These are phyloP conservation scores for Lentinula novae-zelandiae DNA, from an alignment of 1,284 basidiomycete genomes.

Conservation along the genomic window DNA sequence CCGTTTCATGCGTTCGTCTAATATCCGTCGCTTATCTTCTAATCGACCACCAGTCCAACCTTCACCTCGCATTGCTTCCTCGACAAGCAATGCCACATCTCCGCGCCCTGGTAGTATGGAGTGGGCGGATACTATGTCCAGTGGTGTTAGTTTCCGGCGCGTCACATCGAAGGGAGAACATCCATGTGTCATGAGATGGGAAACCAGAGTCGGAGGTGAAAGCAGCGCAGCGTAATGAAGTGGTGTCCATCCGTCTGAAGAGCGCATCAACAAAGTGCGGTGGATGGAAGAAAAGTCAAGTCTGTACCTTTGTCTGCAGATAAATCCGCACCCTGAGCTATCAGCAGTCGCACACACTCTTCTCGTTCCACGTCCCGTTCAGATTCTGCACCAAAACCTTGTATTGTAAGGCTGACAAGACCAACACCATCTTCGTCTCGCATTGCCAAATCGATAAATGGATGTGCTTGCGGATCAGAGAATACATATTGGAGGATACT, in stretches of 20 bases:
- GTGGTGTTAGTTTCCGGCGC: conserved; percentile 71
- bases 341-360: conserved; percentile 80
- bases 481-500: conserved; percentile 67
- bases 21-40: conserved; percentile 54
- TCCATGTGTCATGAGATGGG: conserved; percentile 90
- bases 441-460: conserved; percentile 60
- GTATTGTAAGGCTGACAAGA: conserved; percentile 75
- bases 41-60: conserved; percentile 69
- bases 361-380: conserved; percentile 83
- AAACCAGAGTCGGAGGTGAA: conserved; percentile 87
- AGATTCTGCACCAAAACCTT: conserved; percentile 79
- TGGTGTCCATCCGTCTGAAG: conserved; percentile 91
- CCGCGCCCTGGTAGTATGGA: conserved; percentile 76
- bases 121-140: conserved; percentile 83
- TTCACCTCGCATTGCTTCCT: conserved; percentile 77
- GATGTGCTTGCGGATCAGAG: conserved; percentile 66
- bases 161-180: conserved; percentile 78
- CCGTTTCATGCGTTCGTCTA: conserved; percentile 57
- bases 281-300: conserved; percentile 14
- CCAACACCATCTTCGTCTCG: conserved; percentile 84
- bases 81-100: conserved; percentile 75
- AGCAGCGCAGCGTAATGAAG: conserved; percentile 91
- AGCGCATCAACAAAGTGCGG: conserved; percentile 6
- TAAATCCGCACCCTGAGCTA: conserved; percentile 76
- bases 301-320: conserved; percentile 62